phyloP scores from a whole-genome alignment of 495 filamentous ascomycete species.

The Aspergillus ellipticus region DNA sequence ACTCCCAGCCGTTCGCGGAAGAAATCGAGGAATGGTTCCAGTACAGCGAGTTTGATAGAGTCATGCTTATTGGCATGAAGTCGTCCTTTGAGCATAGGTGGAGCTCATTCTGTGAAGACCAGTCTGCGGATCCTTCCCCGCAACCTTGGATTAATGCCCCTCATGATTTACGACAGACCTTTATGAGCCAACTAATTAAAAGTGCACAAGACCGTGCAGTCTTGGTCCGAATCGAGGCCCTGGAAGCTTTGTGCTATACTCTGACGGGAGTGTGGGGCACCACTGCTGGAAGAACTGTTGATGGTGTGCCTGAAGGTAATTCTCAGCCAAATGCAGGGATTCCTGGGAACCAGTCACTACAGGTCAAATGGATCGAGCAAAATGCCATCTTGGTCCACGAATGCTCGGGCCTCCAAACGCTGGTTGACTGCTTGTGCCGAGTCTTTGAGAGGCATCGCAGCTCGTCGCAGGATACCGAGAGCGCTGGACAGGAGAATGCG shows the following conservation, averaged over 20 bases:
- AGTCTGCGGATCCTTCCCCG: constrained; percentile 29
- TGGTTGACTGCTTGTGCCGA: constrained; percentile 58
- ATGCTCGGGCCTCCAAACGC: constrained; percentile 53
- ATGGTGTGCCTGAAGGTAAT: constrained; percentile 24
- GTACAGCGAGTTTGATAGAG: constrained; percentile 75
- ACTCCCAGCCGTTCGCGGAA: constrained; percentile 72
- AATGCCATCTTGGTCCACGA: constrained; percentile 58
- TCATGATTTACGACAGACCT: constrained; percentile 38
- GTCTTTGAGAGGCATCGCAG: constrained; percentile 51
- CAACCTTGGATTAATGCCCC: constrained; percentile 51
- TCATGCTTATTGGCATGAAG: constrained; percentile 63
- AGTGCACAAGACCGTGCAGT: constrained; percentile 47
- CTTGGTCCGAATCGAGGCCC: constrained; percentile 52
- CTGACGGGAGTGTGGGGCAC: constrained; percentile 74
- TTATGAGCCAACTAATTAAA: constrained; percentile 40
- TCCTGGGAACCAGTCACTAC: constrained; percentile 49
- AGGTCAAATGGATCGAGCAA: constrained; percentile 66
- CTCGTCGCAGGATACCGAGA: constrained; percentile 28
- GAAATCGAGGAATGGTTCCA: constrained; percentile 97
- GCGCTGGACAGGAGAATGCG: constrained; percentile 26
- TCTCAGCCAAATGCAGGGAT: constrained; percentile 32
- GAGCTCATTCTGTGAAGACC: constrained; percentile 41
- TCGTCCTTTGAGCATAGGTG: constrained; percentile 67
- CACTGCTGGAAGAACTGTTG: constrained; percentile 53
- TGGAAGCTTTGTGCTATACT: constrained; percentile 76